A percentile compares a stretch with the other conserved stretches of the same genome.
These are phyloP conservation scores for Ophiognomonia clavigignenti-juglandacearum DNA, from an alignment of 2,329 filamentous ascomycete species.

Conservation along the genomic window DNA sequence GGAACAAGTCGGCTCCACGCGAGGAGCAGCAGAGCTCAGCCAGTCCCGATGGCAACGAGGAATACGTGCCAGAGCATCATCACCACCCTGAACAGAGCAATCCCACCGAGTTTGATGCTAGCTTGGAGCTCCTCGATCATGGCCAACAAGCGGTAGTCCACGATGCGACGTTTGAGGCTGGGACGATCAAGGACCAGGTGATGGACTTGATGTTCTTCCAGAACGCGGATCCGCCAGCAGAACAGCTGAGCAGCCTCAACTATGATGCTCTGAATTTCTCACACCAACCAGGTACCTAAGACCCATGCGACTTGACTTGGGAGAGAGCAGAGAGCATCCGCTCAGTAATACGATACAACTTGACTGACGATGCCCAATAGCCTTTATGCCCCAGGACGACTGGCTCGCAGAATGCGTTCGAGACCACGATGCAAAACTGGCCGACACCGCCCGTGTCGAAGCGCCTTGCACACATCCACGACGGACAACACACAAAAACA, in stretches of 20 bases:
- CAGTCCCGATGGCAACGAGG: not conserved
- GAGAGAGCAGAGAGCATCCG: not conserved
- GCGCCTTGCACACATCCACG: not conserved
- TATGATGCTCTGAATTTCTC: not conserved
- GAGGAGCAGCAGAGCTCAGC: not conserved
- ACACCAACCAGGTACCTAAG: not conserved
- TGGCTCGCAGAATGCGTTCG: not conserved
- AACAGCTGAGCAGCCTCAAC: not conserved
- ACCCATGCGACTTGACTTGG: not conserved
- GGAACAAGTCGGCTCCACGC: not conserved
- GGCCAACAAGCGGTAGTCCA: not conserved
- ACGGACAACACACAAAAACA: not conserved
- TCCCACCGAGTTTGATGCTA: not conserved
- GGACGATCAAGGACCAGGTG: not conserved
- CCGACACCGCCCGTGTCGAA: not conserved
- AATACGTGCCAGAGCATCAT: not conserved
- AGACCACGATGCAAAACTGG: not conserved
- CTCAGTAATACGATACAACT: not conserved
- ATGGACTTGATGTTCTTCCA: not conserved
- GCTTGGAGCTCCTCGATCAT: not conserved
- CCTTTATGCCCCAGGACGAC: not conserved
- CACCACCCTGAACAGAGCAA: not conserved
- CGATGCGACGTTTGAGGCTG: not conserved
- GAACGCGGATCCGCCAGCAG: not conserved
- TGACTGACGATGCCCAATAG: not conserved